These are phyloP conservation scores for Whalleya microplaca DNA, from an alignment of 2,329 filamentous ascomycete genomes.

Conservation along the genomic window DNA sequence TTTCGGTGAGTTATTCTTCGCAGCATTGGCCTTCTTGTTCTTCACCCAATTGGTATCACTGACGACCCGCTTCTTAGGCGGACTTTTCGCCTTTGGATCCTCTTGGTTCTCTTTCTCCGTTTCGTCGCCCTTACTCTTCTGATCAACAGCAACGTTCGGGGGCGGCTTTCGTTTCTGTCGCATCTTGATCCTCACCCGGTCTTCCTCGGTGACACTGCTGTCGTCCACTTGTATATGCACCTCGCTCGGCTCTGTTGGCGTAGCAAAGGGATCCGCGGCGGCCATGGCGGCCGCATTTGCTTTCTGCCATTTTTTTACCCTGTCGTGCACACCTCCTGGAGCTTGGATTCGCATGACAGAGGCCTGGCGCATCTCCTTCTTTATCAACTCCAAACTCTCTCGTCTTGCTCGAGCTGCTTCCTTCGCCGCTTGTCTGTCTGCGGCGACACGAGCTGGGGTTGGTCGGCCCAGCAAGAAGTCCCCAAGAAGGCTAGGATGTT, in stretches of 20 bases:
- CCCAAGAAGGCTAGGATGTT: conserved; percentile 33
- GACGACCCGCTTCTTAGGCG: conserved; percentile 88
- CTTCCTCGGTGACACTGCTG: conserved; percentile 64
- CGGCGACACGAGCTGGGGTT: conserved; percentile 57
- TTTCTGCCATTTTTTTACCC: conserved; percentile 85
- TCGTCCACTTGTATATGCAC: conserved; percentile 64
- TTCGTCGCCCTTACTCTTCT: conserved; percentile 34
- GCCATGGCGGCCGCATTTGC: conserved; percentile 69
- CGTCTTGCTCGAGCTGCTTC: conserved; percentile 50
- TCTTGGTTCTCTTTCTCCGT: conserved; percentile 40
- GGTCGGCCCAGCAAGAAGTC: conserved; percentile 39
- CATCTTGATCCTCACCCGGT: conserved; percentile 60
- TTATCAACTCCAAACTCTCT: conserved; percentile 62
- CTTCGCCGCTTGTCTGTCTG: conserved; percentile 44
- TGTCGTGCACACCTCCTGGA: conserved; percentile 72
- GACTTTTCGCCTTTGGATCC: conserved; percentile 52
- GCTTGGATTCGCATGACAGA: conserved; percentile 62
- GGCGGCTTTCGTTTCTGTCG: conserved; percentile 48
- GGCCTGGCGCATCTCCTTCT: conserved; percentile 63
- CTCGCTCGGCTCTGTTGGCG: conserved; percentile 63
- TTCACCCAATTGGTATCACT: conserved; percentile 91
- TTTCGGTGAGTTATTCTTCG: conserved; percentile 46
- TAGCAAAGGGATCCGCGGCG: conserved; percentile 53
- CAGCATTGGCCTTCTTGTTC: conserved; percentile 53
- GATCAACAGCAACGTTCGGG: conserved; percentile 35